These are phyloP conservation scores for Fragilaria crotonensis DNA, from an alignment of 108 stramenopile genomes.

Conservation along the genomic window DNA sequence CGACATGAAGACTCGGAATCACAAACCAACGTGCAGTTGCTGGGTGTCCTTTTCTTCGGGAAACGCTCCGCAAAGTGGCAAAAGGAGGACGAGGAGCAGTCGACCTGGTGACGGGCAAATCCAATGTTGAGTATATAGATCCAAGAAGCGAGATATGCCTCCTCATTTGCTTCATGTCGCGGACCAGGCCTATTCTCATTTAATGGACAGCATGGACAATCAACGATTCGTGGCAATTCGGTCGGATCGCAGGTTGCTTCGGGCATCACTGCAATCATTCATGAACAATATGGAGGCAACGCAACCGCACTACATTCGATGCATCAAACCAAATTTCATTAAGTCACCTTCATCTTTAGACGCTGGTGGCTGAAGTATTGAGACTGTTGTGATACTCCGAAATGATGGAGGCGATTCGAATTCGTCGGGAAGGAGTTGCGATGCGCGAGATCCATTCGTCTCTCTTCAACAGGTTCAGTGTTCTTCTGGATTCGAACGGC, in stretches of 20 bases:
- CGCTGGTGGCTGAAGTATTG: slow-evolving; percentile 73
- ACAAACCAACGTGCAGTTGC: no score
- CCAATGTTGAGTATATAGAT: no score
- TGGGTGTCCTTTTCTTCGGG: no score
- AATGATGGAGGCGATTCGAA: slow-evolving; percentile 97
- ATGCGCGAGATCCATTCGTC: slow-evolving; percentile 84
- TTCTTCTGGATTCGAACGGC: slow-evolving; percentile 58
- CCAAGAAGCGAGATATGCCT: no score
- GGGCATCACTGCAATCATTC: slow-evolving; percentile 67
- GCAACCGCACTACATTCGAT: slow-evolving; percentile 87
- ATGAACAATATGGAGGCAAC: slow-evolving; percentile 78
- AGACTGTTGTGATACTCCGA: slow-evolving; percentile 94
- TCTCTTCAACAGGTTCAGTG: slow-evolving; percentile 75
- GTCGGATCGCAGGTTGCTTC: slow-evolving; percentile 88
- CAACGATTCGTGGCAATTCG: slow-evolving; percentile 76
- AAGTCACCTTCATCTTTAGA: slow-evolving; percentile 65
- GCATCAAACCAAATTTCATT: slow-evolving; percentile 85
- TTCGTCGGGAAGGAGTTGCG: slow-evolving; percentile 89
- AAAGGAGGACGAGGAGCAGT: no score
- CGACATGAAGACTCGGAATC: no score
- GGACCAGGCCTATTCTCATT: slow-evolving; percentile 64
- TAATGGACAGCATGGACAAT: slow-evolving; percentile 62
- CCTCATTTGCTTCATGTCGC: slow-evolving; percentile 90
- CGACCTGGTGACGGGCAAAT: no score
- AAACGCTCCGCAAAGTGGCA: no score